Conservation (phyloP, 139 green algal genomes). For the Micromonas commoda region DNA sequence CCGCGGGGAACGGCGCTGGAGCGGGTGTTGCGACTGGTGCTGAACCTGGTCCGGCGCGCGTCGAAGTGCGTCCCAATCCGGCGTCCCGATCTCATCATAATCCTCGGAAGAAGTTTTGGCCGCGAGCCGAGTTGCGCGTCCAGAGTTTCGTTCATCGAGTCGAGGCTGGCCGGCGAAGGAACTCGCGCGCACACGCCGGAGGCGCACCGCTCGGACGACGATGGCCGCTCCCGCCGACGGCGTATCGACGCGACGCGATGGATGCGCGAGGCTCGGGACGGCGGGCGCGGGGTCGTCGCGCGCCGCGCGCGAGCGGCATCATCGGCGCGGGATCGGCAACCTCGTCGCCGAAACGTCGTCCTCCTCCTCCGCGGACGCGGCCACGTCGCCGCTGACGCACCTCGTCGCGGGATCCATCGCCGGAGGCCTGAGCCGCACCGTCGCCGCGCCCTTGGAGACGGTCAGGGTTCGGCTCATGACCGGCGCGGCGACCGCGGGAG, state of each 20-base stretch:
- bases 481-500: slow-evolving; percentile 35
- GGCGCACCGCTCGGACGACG: too few relatives aligned
- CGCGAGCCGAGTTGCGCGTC: too few relatives aligned
- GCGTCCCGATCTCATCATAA: too few relatives aligned
- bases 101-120: too few relatives aligned
- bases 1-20: too few relatives aligned
- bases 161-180: too few relatives aligned
- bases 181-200: too few relatives aligned
- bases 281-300: not conserved
- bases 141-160: too few relatives aligned
- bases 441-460: slow-evolving; percentile 66
- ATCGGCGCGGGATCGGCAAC: not conserved
- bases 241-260: not conserved
- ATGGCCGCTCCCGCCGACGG: too few relatives aligned
- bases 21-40: too few relatives aligned
- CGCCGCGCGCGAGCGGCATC: not conserved
- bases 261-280: not conserved
- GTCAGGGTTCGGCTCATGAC: slow-evolving; percentile 62
- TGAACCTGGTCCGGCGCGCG: too few relatives aligned
- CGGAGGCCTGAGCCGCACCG: slow-evolving; percentile 52
- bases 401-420: slow-evolving; percentile 67
- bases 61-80: too few relatives aligned
- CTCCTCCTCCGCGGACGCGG: not conserved
- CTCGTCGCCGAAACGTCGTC: not conserved
- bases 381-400: slow-evolving; percentile 41